Conservation (phyloP, 2,329 filamentous ascomycete species). For the Malbranchea cinnamomea region DNA sequence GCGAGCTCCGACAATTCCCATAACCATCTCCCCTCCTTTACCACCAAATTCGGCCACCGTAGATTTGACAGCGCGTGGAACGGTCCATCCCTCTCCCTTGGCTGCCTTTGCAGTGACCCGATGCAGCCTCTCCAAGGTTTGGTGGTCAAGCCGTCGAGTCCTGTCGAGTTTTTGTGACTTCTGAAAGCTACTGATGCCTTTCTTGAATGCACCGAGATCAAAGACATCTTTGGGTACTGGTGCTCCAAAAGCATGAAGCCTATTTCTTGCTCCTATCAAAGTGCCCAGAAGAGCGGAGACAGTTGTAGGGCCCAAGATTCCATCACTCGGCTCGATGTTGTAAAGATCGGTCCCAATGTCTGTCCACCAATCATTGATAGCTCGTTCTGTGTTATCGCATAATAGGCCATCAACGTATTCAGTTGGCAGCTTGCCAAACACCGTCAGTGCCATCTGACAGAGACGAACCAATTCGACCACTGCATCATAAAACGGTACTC, state of each 20-base stretch:
- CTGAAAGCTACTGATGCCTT: constrained; percentile 76
- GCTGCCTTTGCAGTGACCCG: constrained; percentile 79
- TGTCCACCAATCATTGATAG: constrained; percentile 90
- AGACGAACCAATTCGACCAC: constrained; percentile 82
- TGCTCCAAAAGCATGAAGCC: constrained; percentile 69
- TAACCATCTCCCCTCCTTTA: constrained; percentile 84
- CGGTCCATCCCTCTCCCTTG: constrained; percentile 75
- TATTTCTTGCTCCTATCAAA: constrained; percentile 77
- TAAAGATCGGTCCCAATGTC: constrained; percentile 86
- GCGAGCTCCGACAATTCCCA: constrained; percentile 78
- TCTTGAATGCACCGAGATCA: constrained; percentile 66
- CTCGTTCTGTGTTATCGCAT: constrained; percentile 83
- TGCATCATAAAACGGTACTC: constrained; percentile 59
- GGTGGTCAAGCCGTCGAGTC: constrained; percentile 65
- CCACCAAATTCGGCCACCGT: constrained; percentile 88
- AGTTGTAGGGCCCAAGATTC: constrained; percentile 80
- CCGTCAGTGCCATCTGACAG: constrained; percentile 73
- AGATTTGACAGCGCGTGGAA: constrained; percentile 87
- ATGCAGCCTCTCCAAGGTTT: constrained; percentile 69
- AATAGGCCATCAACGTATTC: constrained; percentile 85
- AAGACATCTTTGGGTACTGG: constrained; percentile 85
- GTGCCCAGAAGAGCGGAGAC: constrained; percentile 78
- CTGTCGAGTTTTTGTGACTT: constrained; percentile 70
- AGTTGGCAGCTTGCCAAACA: constrained; percentile 76
- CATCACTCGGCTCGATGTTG: constrained; percentile 83